These are phyloP conservation scores for Zymoseptoria brevis DNA, from an alignment of 2,329 filamentous ascomycete species.

Conservation along the genomic window DNA sequence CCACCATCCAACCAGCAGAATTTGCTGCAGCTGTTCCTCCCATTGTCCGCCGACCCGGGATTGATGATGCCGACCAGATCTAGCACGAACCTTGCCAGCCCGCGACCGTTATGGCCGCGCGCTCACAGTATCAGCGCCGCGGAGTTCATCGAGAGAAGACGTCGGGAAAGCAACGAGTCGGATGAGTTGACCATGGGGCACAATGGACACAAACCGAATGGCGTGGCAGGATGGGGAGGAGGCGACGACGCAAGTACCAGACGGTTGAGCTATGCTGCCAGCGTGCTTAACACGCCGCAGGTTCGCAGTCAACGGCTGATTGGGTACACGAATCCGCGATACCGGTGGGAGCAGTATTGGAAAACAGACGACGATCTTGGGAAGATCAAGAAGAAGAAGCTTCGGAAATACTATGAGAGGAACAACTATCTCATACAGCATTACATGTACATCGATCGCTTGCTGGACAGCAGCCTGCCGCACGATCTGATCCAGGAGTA, in stretches of 20 bases:
- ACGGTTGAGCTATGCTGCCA: constrained; percentile 36
- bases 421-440: constrained; percentile 84
- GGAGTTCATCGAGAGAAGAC: constrained; percentile 11
- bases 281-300: constrained; percentile 49
- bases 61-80: constrained; percentile 9
- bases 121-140: constrained; percentile 18
- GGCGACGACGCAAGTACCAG: constrained; percentile 31
- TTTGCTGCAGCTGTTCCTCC: background rate
- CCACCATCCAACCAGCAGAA: background rate
- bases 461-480: constrained; percentile 86
- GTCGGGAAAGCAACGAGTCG: constrained; percentile 14
- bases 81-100: constrained; percentile 14
- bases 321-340: constrained; percentile 77
- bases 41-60: background rate
- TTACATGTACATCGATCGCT: constrained; percentile 85
- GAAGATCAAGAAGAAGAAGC: constrained; percentile 60
- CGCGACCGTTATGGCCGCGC: constrained; percentile 7
- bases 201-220: constrained; percentile 1
- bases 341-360: constrained; percentile 80
- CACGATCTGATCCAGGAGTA: constrained; percentile 90
- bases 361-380: constrained; percentile 69
- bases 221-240: constrained; percentile 20
- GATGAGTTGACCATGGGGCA: constrained; percentile 10
- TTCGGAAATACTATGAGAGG: constrained; percentile 80
- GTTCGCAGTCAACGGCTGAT: constrained; percentile 81